Conservation (phyloP, 2,329 filamentous ascomycete genomes). For the Macrophomina phaseolina region DNA sequence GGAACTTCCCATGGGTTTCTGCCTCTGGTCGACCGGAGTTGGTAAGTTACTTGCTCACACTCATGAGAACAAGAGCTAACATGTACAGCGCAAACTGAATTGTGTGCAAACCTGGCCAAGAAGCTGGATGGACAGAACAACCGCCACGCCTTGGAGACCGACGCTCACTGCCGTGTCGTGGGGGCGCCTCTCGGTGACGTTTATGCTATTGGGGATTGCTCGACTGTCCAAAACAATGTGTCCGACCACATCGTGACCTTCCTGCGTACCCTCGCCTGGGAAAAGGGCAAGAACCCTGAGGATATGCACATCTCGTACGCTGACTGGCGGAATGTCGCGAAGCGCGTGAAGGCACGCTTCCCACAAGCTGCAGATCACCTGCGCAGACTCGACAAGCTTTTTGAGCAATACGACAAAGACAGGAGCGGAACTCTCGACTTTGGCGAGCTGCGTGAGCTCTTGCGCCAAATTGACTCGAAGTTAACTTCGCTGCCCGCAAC, state of each 20-base stretch:
- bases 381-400: constrained; percentile 87
- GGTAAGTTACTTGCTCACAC: constrained; percentile 43
- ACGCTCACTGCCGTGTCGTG: constrained; percentile 86
- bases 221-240: constrained; percentile 96
- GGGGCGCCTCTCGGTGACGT: constrained; percentile 92
- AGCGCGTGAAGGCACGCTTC: constrained; percentile 84
- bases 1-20: constrained; percentile 94
- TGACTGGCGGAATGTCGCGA: constrained; percentile 87
- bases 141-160: constrained; percentile 89
- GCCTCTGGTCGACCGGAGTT: constrained; percentile 96
- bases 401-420: constrained; percentile 90
- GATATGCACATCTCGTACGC: constrained; percentile 83
- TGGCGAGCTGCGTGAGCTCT: constrained; percentile 83
- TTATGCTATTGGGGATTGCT: constrained; percentile 94
- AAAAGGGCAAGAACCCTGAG: constrained; percentile 87
- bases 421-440: constrained; percentile 93
- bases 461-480: constrained; percentile 92
- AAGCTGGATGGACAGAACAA: constrained; percentile 84
- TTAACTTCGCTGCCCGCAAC: constrained; percentile 94
- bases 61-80: not conserved
- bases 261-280: constrained; percentile 86
- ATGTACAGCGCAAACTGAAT: constrained; percentile 69
- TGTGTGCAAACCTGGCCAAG: constrained; percentile 77
- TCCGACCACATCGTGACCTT: constrained; percentile 91
- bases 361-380: constrained; percentile 89